Base-by-base conservation (phyloP, 1,139 yeast species). In the Blastobotrys raffinosifermentans region DNA sequence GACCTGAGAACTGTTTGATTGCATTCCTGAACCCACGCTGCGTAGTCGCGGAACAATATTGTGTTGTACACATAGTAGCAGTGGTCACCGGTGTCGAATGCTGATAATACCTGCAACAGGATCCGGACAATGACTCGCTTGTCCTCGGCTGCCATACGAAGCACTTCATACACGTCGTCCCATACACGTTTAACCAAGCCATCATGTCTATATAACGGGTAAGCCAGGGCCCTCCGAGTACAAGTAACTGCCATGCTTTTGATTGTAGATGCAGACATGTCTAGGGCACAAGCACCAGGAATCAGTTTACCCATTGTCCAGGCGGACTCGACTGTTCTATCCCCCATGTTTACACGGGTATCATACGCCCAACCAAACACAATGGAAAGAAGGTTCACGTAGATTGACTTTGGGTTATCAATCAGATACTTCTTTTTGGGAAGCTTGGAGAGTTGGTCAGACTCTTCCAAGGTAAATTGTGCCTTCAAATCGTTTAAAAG, bases 231-330 rank as follows among this genome's bases (percentile, higher is more conserved):
- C 38, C 97, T 67, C 50, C 94, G 67, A 0, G 78, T 65, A 47
- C 80, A 70, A 0, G 91, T 74, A 1, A 79, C 57, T 2, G 82
- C 66, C 0, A 79, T 58, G 0, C 79, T 74, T 35, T 63, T 65
- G 25, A 87, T 60, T 33, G 75, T 60, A 62, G 60, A 19, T 67
- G 68, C 32, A 67, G 58, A 21, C 73, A 58, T 64, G 55, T 87
- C 97, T 29, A 91, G 64, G 47, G 72, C 77, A 5, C 89, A 58
- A 26, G 89, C 62, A 50, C 85, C 91, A 0, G 97, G 95, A 0
- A 79, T 66, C 23, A 91, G 57, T 51, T 81, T 86, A 1, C 97
- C 97, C 10, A 91, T 72, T 0, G 93, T 80, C 98, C 97, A 91
- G 0, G 94, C 87, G 44, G 94, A 82, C 60, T 91, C 98, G 6